Percentiles rank a stretch among this genome's conserved stretches.
Conservation (phyloP, 1,139 yeast species). For the Kurtzmaniella quercitrusa region DNA sequence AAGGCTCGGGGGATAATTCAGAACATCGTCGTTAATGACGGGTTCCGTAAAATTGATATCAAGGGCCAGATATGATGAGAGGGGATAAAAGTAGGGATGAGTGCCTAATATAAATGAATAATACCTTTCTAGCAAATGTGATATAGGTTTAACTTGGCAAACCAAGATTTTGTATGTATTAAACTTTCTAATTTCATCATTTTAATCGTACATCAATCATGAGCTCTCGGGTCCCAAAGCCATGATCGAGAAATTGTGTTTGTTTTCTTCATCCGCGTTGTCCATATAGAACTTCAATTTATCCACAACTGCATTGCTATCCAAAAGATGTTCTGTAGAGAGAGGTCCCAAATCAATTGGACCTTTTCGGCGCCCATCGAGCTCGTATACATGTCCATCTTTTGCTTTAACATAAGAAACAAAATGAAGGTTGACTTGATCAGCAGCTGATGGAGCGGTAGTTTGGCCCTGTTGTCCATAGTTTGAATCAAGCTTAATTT, state of each 20-base stretch:
- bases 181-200: no score
- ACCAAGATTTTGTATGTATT: no score
- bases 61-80: conserved; percentile 70
- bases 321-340: conserved; percentile 45
- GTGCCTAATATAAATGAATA: no score
- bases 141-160: no score
- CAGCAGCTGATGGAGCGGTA: conserved; percentile 70
- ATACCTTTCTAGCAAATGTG: no score
- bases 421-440: conserved; percentile 69
- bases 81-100: not conserved
- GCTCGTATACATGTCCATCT: conserved; percentile 65
- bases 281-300: conserved; percentile 66
- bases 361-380: conserved; percentile 86
- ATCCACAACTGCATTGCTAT: conserved; percentile 45
- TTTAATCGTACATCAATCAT: no score
- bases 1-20: conserved; percentile 46
- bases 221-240: conserved; percentile 54
- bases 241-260: conserved; percentile 62
- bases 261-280: conserved; percentile 54
- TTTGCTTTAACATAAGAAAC: conserved; percentile 64
- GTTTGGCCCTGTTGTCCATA: conserved; percentile 74
- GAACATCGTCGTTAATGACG: conserved; percentile 35
- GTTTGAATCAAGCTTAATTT: conserved; percentile 46
- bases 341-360: conserved; percentile 62
- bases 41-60: conserved; percentile 71